Base-by-base conservation (phyloP, 768 basidiomycete species). In the Cytidiella melzeri region DNA sequence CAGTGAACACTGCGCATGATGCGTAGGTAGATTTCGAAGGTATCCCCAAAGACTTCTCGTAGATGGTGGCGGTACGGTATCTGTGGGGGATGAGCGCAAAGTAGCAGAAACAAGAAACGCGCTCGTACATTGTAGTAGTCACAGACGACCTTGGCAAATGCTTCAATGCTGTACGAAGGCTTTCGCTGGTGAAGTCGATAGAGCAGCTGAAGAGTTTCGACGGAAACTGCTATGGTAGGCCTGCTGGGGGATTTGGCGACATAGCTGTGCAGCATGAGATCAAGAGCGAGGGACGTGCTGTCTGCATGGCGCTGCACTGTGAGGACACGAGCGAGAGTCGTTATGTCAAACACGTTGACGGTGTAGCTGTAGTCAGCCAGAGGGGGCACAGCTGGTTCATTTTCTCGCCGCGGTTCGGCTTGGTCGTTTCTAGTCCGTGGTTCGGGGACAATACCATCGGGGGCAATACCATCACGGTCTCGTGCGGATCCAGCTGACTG, bases 1-100 rank as follows among this genome's bases (percentile, higher is more conserved):
- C 69, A 75, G 26, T 71, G 36, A 0, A 61, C 57, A 0, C 39
- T 42, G 43, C 67, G n/a, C n/a, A n/a, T n/a, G n/a, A n/a, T n/a
- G n/a, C n/a, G n/a, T n/a, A n/a, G n/a, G n/a, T n/a, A n/a, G 0
- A 64, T 40, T 45, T 73, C 69, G 44, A 66, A 71, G 5, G 67
- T 53, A 23, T 65, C 55, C 1, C 64, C 55, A 23, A 75, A 55
- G 19, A 57, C 50, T 2, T 36, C 52, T 3, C 62, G 55, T 43
- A 57, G 60, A 4, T 27, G 37, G 6, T 48, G 55, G 9, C 41
- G 51, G 47, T 65, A 70, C 3, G 66, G 56, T n/a, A n/a, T n/a
- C n/a, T n/a, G n/a, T n/a, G n/a, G n/a, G n/a, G n/a, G n/a, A n/a
- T n/a, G n/a, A n/a, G 1, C 62, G 52, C 63, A 68, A 36, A 24